Conservation (phyloP, 2,329 filamentous ascomycete species). For the Alternaria viburni region DNA sequence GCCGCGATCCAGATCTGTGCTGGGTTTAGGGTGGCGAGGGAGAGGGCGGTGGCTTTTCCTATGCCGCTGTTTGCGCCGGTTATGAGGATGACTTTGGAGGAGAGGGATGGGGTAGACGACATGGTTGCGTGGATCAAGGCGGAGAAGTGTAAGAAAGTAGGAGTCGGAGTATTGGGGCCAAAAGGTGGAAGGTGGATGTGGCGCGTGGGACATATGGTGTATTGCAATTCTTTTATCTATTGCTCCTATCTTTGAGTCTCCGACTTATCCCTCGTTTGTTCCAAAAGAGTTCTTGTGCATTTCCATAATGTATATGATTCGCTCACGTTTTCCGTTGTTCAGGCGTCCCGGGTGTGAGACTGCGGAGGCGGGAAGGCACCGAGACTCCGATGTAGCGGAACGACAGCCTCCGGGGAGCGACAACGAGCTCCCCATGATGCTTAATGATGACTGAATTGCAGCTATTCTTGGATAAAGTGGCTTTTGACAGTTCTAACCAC, state of each 20-base stretch:
- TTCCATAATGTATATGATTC: neutral
- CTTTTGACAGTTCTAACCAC: neutral
- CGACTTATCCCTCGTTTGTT: neutral
- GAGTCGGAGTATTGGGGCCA: neutral
- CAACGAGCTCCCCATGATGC: neutral
- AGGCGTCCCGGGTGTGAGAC: neutral
- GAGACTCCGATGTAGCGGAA: neutral
- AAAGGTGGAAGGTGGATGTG: neutral
- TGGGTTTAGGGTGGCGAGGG: neutral
- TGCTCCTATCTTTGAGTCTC: neutral
- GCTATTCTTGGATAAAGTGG: neutral
- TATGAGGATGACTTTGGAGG: neutral
- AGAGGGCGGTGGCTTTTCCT: neutral
- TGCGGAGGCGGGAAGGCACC: neutral
- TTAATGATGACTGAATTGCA: fast-evolving
- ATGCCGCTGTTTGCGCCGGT: neutral
- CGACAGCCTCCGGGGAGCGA: neutral
- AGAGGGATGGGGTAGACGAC: neutral
- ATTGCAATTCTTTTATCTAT: neutral
- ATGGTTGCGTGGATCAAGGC: neutral
- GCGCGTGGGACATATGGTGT: neutral
- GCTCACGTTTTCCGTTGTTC: neutral
- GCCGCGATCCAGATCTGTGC: neutral
- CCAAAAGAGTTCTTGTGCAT: neutral
- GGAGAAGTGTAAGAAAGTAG: neutral